Base-by-base conservation (phyloP, 345 rosid species). In the Gossypium rotundifolium region DNA sequence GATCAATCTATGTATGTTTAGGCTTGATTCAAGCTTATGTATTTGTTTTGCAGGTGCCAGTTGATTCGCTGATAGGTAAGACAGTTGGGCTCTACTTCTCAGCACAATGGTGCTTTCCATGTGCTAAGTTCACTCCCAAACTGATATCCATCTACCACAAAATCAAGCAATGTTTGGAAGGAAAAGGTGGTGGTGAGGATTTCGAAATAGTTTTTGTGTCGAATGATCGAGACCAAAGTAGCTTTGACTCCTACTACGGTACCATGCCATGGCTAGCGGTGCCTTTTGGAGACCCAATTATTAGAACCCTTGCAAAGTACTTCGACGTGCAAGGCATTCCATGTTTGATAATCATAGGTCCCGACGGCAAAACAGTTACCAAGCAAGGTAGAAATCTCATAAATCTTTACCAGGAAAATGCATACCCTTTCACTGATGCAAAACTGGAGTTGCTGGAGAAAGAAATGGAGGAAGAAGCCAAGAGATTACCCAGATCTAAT, bases 331-430 rank as follows among this genome's bases (percentile, higher is more conserved):
- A 75, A 65, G 80, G 84, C 12, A 89, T 89, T 54, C 93, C 93
- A n/a, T 84, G 84, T 55, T 65, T 87, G 76, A 79, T 89, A 7
- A 78, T 87, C n/a, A 20, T 89, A 27, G 93, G 90, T 2, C 88
- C 93, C 1, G 83, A 89, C 17, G 90, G 93, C 2, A 89, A 87
- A 77, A 89, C 93, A 0, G 80, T 87, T 2, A 87, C 89, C 11
- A 79, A 72, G 18, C 81, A 84, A 18, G 93, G 93, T 3, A 74
- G 93, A 65, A 81, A 80, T 69, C 76, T 85, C 0, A 63, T 87
- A 18, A 88, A 87, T 79, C 23, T 88, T 78, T 87, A 84, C 76
- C 75, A 80, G 66, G 89, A 85, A 74, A 70, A 77, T 1, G 90
- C 89, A 4, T 88, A 81, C 71, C 93, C 93, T 42, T 87, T 88